Evolutionary conservation across 2,329 filamentous ascomycete genomes (phyloP).

Genomic region (Chaetomiaceae sp.): DNA sequence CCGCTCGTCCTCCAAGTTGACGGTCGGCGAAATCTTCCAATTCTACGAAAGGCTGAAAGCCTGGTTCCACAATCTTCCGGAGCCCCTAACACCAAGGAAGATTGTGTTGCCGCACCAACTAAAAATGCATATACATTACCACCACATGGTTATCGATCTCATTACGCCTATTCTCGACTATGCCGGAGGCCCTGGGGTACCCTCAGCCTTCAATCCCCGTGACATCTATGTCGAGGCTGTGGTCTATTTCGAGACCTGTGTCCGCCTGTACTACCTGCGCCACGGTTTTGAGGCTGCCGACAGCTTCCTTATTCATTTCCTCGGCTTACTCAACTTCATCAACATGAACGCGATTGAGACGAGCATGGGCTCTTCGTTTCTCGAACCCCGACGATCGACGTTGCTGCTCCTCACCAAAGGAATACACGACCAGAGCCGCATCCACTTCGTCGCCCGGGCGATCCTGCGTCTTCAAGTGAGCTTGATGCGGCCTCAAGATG

Average conservation of each 20-base stretch:
- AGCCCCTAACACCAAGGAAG: conserved; percentile 25
- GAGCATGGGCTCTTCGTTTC: conserved; percentile 9
- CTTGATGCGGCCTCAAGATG: conserved; percentile 21
- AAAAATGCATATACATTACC: conserved; percentile 30
- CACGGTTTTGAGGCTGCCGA: conserved; percentile 30
- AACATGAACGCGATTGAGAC: conserved; percentile 19
- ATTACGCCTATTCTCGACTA: conserved; percentile 19
- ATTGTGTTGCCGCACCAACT: conserved; percentile 30
- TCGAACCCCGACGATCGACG: conserved; percentile 20
- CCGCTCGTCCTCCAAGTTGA: conserved; percentile 12
- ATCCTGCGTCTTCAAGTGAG: conserved; percentile 20
- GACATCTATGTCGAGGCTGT: conserved; percentile 23
- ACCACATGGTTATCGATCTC: conserved; percentile 20
- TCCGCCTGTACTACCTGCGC: conserved; percentile 33
- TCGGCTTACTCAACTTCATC: conserved; percentile 20
- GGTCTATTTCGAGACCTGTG: conserved; percentile 30
- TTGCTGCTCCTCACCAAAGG: conserved; percentile 24
- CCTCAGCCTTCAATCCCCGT: conserved; percentile 10
- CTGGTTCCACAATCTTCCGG: conserved; percentile 26
- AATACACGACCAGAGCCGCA: conserved; percentile 20
- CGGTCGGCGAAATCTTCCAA: conserved; percentile 21
- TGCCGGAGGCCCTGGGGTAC: conserved; percentile 5
- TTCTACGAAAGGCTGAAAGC: conserved; percentile 22
- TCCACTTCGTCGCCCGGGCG: conserved; percentile 17
- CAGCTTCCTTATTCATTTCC: conserved; percentile 22